Evolutionary conservation across 371 early-diverging fungal species (phyloP), one percentile per base, ranked within the genome.

Genomic region (Syncephalastrum sp.): DNA sequence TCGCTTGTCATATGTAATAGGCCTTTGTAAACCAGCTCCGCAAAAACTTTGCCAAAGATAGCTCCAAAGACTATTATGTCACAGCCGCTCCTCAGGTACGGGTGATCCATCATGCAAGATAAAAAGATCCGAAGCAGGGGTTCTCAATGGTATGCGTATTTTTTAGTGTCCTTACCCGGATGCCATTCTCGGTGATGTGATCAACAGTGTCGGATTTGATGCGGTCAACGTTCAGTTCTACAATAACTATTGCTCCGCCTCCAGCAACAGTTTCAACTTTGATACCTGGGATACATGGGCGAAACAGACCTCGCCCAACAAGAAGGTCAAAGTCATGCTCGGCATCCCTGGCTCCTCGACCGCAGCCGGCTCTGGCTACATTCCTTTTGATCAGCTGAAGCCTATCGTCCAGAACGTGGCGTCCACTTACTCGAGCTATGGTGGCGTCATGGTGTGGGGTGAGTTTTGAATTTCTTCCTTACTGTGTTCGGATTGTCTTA

Each of bases 181-280:
- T 64, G 70, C 68, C 5, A 69, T 74, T 25, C 59, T 83, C 15
- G 81, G 81, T 6, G 53, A 57, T 7, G 67, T 69, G 0, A 67
- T 83, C 15, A 70, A 77, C 63, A 54, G 60, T 16, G 76, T 68
- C 23, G 67, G 70, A 49, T 79, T 83, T 45, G 86, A 82, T 73
- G 82, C 77, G 64, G 77, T 89, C 24, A 82, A 65, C 54, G 84
- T 88, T 13, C 90, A 89, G 67, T 89, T 86, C 59, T 89, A 90
- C 72, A 90, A 90, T 73, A 88, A 88, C 59, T 85, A 73, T 53
- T 87, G 87, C 45, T 81, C 84, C 5, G 60, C 73, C 12, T 69
- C 75, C 3, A 68, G 77, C 14, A 55, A 52, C n/a, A 77, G 71
- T 53, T 88, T 89, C 62, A 89, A 88, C 64, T 88, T 75, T 67